A percentile compares a stretch with the other conserved stretches of the same genome.
These are phyloP conservation scores for Saccharomyces hybrid DNA, from an alignment of 1,139 yeast species.

Conservation along the genomic window DNA sequence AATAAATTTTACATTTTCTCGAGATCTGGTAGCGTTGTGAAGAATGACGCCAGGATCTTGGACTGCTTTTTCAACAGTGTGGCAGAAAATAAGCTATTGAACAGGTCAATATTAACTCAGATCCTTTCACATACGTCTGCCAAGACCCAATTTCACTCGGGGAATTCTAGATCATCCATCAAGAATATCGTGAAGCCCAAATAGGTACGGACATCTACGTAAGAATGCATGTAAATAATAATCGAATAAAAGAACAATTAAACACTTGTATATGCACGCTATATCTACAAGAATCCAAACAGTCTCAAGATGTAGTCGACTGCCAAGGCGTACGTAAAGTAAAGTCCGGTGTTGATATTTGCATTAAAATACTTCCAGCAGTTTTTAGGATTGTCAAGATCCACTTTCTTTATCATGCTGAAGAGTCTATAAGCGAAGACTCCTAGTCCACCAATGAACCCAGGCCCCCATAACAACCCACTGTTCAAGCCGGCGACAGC, in stretches of 20 bases:
- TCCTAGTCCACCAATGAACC: slow-evolving; percentile 59
- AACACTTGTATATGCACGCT: neutral
- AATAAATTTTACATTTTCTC: slow-evolving; percentile 23
- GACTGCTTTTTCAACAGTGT: slow-evolving; percentile 27
- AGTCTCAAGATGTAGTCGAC: slow-evolving; percentile 56
- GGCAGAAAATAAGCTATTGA: slow-evolving; percentile 1
- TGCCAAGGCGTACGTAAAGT: slow-evolving; percentile 67
- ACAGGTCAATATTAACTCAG: neutral
- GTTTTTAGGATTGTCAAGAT: slow-evolving; percentile 66
- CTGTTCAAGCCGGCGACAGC: slow-evolving; percentile 70
- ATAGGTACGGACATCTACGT: neutral
- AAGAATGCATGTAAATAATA: neutral
- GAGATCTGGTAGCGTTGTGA: slow-evolving; percentile 27
- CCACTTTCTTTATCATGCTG: slow-evolving; percentile 59
- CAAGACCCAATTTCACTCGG: slow-evolving; percentile 2
- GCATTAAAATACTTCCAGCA: slow-evolving; percentile 78
- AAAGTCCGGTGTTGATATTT: slow-evolving; percentile 75
- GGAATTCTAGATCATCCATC: slow-evolving; percentile 1
- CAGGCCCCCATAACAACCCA: slow-evolving; percentile 67
- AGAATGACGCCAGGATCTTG: slow-evolving; percentile 26
- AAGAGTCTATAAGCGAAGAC: slow-evolving; percentile 62
- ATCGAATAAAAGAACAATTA: neutral
- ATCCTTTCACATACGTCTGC: slow-evolving; percentile 1
- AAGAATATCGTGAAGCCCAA: slow-evolving; percentile 1
- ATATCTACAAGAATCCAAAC: slow-evolving; percentile 21